phyloP scores from a whole-genome alignment of 768 basidiomycete species.

The Tulasnella sp. region DNA sequence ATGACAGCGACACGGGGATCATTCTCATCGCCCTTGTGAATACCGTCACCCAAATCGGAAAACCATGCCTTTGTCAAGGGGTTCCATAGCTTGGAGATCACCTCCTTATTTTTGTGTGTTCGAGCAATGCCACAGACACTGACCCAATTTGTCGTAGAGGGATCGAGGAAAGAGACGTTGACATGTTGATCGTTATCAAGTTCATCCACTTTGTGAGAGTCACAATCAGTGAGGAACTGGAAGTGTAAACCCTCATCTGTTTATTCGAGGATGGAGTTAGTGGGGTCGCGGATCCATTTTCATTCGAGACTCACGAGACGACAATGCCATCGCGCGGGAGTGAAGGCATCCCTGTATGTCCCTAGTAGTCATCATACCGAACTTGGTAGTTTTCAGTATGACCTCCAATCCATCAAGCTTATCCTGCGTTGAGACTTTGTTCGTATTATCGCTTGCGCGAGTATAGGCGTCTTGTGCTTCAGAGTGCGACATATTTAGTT shows the following conservation, averaged over 20 bases:
- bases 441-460: constrained; percentile 42
- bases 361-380: constrained; percentile 68
- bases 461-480: constrained; percentile 50
- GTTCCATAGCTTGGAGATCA: constrained; percentile 52
- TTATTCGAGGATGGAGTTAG: neutral
- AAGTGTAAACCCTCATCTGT: constrained; percentile 27
- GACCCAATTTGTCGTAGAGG: constrained; percentile 61
- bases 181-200: constrained; percentile 62
- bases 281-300: neutral
- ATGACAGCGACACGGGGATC: constrained; percentile 75
- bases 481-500: too few relatives aligned
- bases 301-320: constrained; percentile 20
- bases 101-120: constrained; percentile 45
- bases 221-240: constrained; percentile 61
- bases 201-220: constrained; percentile 58
- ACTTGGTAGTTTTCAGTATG: constrained; percentile 48
- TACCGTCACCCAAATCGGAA: constrained; percentile 71
- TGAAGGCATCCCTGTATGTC: constrained; percentile 55
- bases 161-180: constrained; percentile 68
- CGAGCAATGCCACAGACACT: constrained; percentile 62
- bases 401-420: constrained; percentile 55
- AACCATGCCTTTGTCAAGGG: constrained; percentile 53
- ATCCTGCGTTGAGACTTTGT: constrained; percentile 42
- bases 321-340: constrained; percentile 67
- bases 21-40: constrained; percentile 64